Evolutionary conservation across 345 rosid genomes (phyloP).

Genomic region (Lepidium sativum): DNA sequence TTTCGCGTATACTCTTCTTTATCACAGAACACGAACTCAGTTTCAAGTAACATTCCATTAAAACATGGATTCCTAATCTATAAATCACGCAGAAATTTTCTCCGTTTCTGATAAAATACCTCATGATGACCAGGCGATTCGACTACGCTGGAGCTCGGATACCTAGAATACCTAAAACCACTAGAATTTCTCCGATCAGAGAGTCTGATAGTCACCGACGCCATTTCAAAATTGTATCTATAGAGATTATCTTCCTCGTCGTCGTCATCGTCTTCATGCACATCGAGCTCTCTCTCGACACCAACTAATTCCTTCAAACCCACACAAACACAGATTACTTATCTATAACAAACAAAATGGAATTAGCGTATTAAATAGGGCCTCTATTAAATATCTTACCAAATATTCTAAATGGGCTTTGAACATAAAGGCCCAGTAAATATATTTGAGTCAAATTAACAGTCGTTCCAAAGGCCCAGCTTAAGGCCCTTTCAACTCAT

Average conservation of each 20-base stretch:
- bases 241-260: constrained; percentile 40
- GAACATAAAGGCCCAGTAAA: neutral
- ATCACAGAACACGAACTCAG: neutral
- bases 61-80: neutral
- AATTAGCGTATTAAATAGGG: too few relatives aligned
- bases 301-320: too few relatives aligned
- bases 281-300: too few relatives aligned
- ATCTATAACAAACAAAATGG: too few relatives aligned
- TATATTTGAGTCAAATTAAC: neutral
- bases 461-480: neutral
- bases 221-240: constrained; percentile 45
- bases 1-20: neutral
- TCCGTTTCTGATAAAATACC: constrained; percentile 30
- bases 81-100: neutral
- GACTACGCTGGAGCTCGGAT: constrained; percentile 45
- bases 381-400: too few relatives aligned
- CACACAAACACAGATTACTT: neutral
- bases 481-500: too few relatives aligned
- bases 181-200: constrained; percentile 55
- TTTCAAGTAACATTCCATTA: neutral
- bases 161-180: constrained; percentile 48
- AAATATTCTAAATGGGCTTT: constrained; percentile 5
- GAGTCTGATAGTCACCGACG: constrained; percentile 26
- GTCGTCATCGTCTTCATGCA: constrained; percentile 49
- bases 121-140: constrained; percentile 42